Conservation (phyloP, 441 rosid species). For the Adansonia gregorii region DNA sequence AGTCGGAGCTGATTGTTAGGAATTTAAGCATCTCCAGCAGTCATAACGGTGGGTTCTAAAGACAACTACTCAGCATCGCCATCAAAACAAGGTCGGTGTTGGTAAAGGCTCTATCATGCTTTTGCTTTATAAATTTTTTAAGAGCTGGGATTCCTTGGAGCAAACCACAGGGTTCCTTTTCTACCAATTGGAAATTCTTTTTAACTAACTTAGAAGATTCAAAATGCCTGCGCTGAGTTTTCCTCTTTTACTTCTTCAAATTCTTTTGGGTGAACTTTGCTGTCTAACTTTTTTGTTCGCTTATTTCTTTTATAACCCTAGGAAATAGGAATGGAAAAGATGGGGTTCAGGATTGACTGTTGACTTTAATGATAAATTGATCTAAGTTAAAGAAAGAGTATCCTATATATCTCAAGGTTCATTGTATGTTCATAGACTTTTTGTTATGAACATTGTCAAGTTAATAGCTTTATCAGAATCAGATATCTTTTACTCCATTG, state of each 20-base stretch:
- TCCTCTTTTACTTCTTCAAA: background rate
- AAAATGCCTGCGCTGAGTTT: background rate
- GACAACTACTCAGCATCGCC: too few relatives aligned
- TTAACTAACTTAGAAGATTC: conserved; percentile 23
- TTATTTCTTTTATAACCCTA: background rate
- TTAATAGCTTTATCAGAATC: background rate
- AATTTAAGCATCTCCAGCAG: too few relatives aligned
- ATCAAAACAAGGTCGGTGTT: too few relatives aligned
- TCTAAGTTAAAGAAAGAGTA: background rate
- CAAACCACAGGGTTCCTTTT: conserved; percentile 20
- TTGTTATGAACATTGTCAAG: background rate
- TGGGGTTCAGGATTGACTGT: conserved; percentile 28
- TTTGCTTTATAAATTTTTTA: conserved; percentile 14
- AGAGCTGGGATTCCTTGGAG: conserved; percentile 31
- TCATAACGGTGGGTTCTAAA: too few relatives aligned
- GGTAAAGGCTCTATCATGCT: too few relatives aligned
- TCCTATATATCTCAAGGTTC: background rate
- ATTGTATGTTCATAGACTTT: background rate
- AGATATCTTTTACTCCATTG: background rate
- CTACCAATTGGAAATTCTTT: conserved; percentile 23
- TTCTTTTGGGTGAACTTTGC: background rate
- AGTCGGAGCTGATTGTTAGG: too few relatives aligned
- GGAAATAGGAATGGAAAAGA: conserved; percentile 29
- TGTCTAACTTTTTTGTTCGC: background rate
- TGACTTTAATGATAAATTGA: conserved; percentile 10